These are phyloP conservation scores for Coemansia sp. DNA, from an alignment of 192 early-diverging fungal genomes.

Conservation along the genomic window DNA sequence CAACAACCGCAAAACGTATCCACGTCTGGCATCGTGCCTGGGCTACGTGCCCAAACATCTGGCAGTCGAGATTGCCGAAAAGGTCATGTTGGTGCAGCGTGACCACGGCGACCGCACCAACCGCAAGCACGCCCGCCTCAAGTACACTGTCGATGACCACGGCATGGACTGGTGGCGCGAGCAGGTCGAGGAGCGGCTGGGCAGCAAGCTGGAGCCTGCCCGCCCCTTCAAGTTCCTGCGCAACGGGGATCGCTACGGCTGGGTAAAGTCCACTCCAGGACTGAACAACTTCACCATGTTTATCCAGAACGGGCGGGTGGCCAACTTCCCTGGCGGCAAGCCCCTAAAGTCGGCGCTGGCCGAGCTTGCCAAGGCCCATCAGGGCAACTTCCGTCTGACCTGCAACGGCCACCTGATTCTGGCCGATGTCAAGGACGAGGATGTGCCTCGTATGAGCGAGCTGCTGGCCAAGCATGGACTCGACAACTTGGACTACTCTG, in stretches of 20 bases:
- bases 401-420: conserved; percentile 93
- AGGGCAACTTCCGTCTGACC: conserved; percentile 81
- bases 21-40: conserved; percentile 73
- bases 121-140: conserved; percentile 96
- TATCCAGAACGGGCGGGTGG: conserved; percentile 89
- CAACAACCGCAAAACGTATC: conserved; percentile 97
- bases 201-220: conserved; percentile 65
- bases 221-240: conserved; percentile 76
- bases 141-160: conserved; percentile 97
- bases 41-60: conserved; percentile 77
- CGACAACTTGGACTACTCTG: conserved; percentile 78
- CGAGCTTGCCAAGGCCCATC: conserved; percentile 71
- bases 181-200: conserved; percentile 80
- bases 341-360: conserved; percentile 75
- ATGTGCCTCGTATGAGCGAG: conserved; percentile 55
- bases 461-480: conserved; percentile 68
- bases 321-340: conserved; percentile 71
- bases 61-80: conserved; percentile 80
- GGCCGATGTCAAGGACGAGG: conserved; percentile 67
- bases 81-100: conserved; percentile 89
- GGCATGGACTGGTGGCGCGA: conserved; percentile 87
- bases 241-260: conserved; percentile 95
- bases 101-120: conserved; percentile 95
- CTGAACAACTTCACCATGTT: conserved; percentile 77
- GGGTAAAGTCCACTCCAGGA: conserved; percentile 53